Percentiles rank a stretch among this genome's conserved stretches.
These are phyloP conservation scores for Aspergillus taichungensis DNA, from an alignment of 495 filamentous ascomycete genomes.

Conservation along the genomic window DNA sequence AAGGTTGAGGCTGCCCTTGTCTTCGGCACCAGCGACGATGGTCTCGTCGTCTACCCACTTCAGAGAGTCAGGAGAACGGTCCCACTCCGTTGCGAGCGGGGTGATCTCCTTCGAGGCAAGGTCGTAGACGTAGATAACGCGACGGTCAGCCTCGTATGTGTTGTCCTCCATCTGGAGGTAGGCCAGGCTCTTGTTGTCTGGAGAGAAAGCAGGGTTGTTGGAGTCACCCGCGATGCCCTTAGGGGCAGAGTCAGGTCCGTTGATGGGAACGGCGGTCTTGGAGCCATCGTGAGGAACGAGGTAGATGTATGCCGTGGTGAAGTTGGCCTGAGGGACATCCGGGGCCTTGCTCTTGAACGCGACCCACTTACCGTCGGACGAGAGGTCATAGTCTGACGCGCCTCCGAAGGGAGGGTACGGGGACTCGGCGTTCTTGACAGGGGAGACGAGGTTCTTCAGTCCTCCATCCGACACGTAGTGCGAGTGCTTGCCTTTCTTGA, in stretches of 20 bases:
- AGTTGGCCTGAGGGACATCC: constrained; percentile 29
- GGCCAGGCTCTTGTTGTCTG: constrained; percentile 26
- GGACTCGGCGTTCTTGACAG: constrained; percentile 35
- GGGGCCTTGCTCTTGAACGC: constrained; percentile 37
- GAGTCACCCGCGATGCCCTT: constrained; percentile 25
- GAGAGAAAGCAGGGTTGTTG: constrained; percentile 28
- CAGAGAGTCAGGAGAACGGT: constrained; percentile 25
- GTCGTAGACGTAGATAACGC: constrained; percentile 26
- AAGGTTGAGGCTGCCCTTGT: constrained; percentile 19
- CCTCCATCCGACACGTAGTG: constrained; percentile 11
- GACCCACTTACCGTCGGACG: constrained; percentile 30
- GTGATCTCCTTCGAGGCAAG: constrained; percentile 23
- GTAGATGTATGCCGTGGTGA: constrained; percentile 32
- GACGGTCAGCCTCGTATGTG: constrained; percentile 29
- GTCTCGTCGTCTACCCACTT: constrained; percentile 29
- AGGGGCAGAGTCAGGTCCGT: constrained; percentile 23
- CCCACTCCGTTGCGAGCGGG: constrained; percentile 30
- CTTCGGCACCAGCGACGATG: constrained; percentile 25
- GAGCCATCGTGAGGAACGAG: constrained; percentile 31
- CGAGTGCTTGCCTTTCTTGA: constrained; percentile 16
- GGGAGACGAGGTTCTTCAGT: constrained; percentile 34
- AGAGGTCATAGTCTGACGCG: constrained; percentile 34
- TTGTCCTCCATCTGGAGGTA: constrained; percentile 35
- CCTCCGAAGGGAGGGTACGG: constrained; percentile 36
- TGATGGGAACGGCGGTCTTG: constrained; percentile 21